Percentiles rank a stretch among this genome's conserved stretches.
Evolutionary conservation across 176 grass and related monocot genomes (phyloP).

Genomic region (Thinopyrum elongatum): DNA sequence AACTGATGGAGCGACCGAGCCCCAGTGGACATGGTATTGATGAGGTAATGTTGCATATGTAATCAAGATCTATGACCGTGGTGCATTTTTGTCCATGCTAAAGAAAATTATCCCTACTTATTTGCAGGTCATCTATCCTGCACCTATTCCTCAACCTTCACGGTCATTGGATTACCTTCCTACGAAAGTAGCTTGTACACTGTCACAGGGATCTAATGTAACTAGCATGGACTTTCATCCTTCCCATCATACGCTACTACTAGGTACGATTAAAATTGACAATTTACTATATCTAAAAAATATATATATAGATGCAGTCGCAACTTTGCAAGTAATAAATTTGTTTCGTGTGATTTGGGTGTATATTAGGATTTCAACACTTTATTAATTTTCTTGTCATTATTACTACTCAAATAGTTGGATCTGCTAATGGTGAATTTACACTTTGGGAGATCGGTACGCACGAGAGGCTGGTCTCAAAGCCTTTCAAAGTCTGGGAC

Average conservation of each 20-base stretch:
- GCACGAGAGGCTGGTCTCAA: conserved; percentile 70
- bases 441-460: conserved; percentile 82
- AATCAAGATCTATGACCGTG: no score
- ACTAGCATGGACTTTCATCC: conserved; percentile 98
- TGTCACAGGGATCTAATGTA: conserved; percentile 75
- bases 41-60: no score
- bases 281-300: not conserved
- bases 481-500: conserved; percentile 79
- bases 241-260: conserved; percentile 70
- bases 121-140: conserved; percentile 45
- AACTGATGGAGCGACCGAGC: conserved; percentile 69
- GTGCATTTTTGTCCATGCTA: no score
- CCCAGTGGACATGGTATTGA: conserved; percentile 17
- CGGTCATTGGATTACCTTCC: conserved; percentile 79
- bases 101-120: not conserved
- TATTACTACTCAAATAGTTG: conserved; percentile 51
- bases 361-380: no score
- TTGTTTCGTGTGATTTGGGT: conserved; percentile 11
- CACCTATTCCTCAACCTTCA: conserved; percentile 55
- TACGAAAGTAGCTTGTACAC: conserved; percentile 60
- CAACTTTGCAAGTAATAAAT: not conserved
- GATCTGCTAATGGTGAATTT: conserved; percentile 80
- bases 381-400: conserved; percentile 18
- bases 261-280: conserved; percentile 52
- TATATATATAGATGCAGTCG: not conserved